Evolutionary conservation across 2,329 filamentous ascomycete species (phyloP).

Genomic region (Cercospora beticola): DNA sequence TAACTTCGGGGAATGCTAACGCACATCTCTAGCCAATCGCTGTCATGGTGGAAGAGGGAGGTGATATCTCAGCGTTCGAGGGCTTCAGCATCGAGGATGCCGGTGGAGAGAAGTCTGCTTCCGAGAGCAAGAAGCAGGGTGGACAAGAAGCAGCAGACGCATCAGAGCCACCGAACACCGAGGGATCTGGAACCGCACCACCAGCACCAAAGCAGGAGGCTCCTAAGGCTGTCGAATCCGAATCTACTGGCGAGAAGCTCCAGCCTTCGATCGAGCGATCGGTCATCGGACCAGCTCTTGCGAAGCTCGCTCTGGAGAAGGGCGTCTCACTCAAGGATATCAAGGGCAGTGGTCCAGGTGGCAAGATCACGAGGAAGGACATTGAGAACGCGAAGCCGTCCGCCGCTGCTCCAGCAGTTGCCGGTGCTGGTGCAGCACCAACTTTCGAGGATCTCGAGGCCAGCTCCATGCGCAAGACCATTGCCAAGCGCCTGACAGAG

Average conservation of each 20-base stretch:
- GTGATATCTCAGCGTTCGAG: constrained; percentile 84
- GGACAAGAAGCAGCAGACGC: constrained; percentile 59
- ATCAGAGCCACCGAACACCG: constrained; percentile 59
- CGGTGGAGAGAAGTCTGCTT: constrained; percentile 71
- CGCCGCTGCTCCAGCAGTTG: constrained; percentile 47
- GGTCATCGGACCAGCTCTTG: constrained; percentile 68
- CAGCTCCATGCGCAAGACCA: constrained; percentile 95
- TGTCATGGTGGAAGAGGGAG: constrained; percentile 87
- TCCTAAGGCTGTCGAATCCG: constrained; percentile 66
- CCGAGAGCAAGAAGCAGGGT: constrained; percentile 63
- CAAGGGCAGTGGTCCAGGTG: constrained; percentile 83
- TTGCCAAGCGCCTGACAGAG: constrained; percentile 84
- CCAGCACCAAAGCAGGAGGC: constrained; percentile 49
- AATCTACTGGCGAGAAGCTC: constrained; percentile 72
- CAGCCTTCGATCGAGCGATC: constrained; percentile 82
- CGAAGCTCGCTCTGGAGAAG: constrained; percentile 81
- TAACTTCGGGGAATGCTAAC: constrained; percentile 22
- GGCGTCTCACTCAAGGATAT: constrained; percentile 72
- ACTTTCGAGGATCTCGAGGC: constrained; percentile 81
- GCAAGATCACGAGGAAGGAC: constrained; percentile 87
- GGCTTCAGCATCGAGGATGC: constrained; percentile 86
- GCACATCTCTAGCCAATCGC: constrained; percentile 74
- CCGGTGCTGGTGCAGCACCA: constrained; percentile 57
- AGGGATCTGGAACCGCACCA: constrained; percentile 58
- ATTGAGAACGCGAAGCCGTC: constrained; percentile 78